These are phyloP conservation scores for Metarhizium guizhouense DNA, from an alignment of 2,329 filamentous ascomycete species.

Conservation along the genomic window DNA sequence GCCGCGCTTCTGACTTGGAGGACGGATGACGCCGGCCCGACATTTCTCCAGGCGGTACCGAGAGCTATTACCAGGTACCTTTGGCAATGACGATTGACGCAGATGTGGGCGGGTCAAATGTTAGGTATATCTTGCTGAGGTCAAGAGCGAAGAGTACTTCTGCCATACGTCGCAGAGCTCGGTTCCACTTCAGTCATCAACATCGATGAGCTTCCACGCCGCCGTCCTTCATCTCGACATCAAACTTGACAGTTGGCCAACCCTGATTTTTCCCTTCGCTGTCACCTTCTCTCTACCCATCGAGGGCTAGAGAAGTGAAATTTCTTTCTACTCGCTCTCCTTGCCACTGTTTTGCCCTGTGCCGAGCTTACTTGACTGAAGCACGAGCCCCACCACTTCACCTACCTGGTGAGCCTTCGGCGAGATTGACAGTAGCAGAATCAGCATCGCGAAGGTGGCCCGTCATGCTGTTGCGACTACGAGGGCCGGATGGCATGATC, in stretches of 20 bases:
- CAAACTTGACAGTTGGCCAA: not conserved
- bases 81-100: constrained; percentile 5
- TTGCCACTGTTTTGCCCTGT: not conserved
- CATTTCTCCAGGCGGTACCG: constrained; percentile 6
- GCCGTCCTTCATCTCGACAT: not conserved
- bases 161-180: not conserved
- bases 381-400: not conserved
- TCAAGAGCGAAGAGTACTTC: not conserved
- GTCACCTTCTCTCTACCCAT: not conserved
- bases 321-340: not conserved
- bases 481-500: constrained; percentile 88
- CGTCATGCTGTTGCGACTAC: constrained; percentile 75
- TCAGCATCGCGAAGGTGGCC: constrained; percentile 4
- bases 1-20: no score
- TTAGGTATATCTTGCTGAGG: not conserved
- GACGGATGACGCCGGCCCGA: constrained; percentile 3
- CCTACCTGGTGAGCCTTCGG: not conserved
- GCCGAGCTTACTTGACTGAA: not conserved
- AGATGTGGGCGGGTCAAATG: not conserved
- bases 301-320: not conserved
- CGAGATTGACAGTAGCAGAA: not conserved
- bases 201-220: constrained; percentile 9
- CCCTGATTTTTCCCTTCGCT: not conserved
- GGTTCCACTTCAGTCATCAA: constrained; percentile 6
- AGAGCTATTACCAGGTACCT: constrained; percentile 3